A percentile compares a stretch with the other conserved stretches of the same genome.
Evolutionary conservation across 2,329 filamentous ascomycete species (phyloP).

Genomic region (Phaeosphaeriaceae sp.): DNA sequence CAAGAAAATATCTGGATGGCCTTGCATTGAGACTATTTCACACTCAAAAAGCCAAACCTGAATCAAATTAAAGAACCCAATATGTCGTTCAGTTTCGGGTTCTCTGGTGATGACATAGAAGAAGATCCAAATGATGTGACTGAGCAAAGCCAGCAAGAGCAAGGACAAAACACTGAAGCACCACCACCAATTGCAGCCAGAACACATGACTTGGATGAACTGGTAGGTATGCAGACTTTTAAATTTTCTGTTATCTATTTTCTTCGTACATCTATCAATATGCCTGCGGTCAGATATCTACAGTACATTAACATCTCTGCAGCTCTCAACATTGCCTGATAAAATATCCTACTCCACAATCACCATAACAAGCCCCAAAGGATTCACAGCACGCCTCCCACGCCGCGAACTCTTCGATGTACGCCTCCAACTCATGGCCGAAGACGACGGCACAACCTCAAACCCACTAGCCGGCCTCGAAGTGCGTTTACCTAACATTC

Average conservation of each 20-base stretch:
- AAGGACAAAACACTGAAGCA: slow-evolving; percentile 14
- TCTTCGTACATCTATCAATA: background rate
- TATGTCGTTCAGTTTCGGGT: slow-evolving; percentile 62
- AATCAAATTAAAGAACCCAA: slow-evolving; percentile 1
- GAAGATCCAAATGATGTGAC: slow-evolving; percentile 50
- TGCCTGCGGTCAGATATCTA: background rate
- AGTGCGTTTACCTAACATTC: too few species aligned
- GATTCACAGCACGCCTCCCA: slow-evolving; percentile 63
- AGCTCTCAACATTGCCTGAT: slow-evolving; percentile 69
- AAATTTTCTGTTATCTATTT: slow-evolving; percentile 24
- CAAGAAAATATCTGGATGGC: slow-evolving; percentile 12
- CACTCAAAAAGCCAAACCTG: background rate
- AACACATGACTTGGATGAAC: slow-evolving; percentile 54
- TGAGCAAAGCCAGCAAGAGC: slow-evolving; percentile 10
- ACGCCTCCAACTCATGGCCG: slow-evolving; percentile 79
- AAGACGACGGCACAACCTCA: slow-evolving; percentile 54
- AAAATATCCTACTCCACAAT: slow-evolving; percentile 74
- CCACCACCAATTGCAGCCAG: slow-evolving; percentile 45
- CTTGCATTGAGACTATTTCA: background rate
- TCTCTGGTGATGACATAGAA: slow-evolving; percentile 65
- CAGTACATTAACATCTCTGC: slow-evolving; percentile 8
- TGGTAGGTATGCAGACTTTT: slow-evolving; percentile 51
- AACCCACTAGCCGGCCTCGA: slow-evolving; percentile 39
- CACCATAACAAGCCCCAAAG: slow-evolving; percentile 65
- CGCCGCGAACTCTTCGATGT: slow-evolving; percentile 83